Evolutionary conservation across 2,329 filamentous ascomycete genomes (phyloP), one percentile per base, ranked within the genome.

Genomic region (Neofusicoccum sp.): DNA sequence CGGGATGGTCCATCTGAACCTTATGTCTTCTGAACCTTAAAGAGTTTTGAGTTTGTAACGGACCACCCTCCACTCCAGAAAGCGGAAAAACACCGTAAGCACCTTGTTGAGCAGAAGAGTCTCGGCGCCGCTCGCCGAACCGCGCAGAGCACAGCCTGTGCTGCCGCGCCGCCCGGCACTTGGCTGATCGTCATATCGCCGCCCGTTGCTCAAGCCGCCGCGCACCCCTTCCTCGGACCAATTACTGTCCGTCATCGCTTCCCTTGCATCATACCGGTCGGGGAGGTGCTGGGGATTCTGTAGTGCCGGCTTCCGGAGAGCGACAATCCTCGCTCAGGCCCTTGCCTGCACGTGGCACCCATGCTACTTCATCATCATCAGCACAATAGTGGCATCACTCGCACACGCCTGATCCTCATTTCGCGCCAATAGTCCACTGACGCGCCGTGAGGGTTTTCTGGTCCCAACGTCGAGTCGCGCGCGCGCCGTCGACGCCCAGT

Each of bases 161-260:
- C 49, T 26, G 49, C 33, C 33, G 48, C 9, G 16, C 30, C 20
- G 33, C 41, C 49, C 34, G 49, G 51, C 16, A 44, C 36, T 43
- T 56, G 51, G 51, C 38, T 56, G 51, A 56, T 56, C 51, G 36
- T 56, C 51, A 56, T 56, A 56, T 43, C 38, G 36, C 28, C 16
- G 20, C 33, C 6, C 26, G 16, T 30, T 56, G 51, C 51, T 56
- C 51, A 43, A 43, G 38, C 51, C 51, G 38, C 26, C 2, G 38
- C 26, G 51, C 51, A 56, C 36, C 11, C 51, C 38, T 20, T 43
- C 33, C 51, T 33, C 26, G 9, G n/a, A 6, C 14, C 26, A 34
- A 41, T 20, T 31, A 20, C 49, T 54, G 51, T 31, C 51, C 36
- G 51, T 43, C 51, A 56, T 56, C 38, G 38, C 38, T 56, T 56